A percentile compares a stretch with the other conserved stretches of the same genome.
Conservation (phyloP, 1,139 yeast genomes). For the Saccharomycopsis hybrid region DNA sequence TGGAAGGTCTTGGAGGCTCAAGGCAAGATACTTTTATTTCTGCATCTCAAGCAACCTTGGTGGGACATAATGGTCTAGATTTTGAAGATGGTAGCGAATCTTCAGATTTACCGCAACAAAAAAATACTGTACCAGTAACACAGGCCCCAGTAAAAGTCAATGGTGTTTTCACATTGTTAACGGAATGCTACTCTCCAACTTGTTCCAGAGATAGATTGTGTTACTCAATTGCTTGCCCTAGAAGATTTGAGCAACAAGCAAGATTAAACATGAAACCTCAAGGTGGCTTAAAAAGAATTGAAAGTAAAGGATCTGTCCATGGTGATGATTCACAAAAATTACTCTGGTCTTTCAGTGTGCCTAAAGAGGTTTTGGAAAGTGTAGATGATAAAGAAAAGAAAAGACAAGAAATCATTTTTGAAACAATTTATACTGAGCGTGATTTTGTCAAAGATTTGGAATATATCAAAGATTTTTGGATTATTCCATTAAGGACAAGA, state of each 20-base stretch:
- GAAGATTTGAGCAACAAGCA: constrained; percentile 93
- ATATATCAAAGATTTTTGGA: constrained; percentile 89
- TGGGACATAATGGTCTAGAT: constrained; percentile 18
- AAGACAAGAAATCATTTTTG: constrained; percentile 93
- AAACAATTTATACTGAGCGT: constrained; percentile 87
- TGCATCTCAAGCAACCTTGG: constrained; percentile 8
- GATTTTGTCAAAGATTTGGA: constrained; percentile 94
- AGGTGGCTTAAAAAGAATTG: constrained; percentile 81
- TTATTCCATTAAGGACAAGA: constrained; percentile 79
- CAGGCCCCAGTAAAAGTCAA: constrained; percentile 38
- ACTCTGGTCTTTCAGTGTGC: constrained; percentile 91
- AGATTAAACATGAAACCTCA: constrained; percentile 82
- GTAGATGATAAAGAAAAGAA: constrained; percentile 82
- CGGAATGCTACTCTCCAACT: constrained; percentile 96
- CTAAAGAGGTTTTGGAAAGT: constrained; percentile 69
- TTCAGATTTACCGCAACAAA: constrained; percentile 22
- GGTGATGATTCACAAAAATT: constrained; percentile 79
- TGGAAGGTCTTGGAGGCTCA: constrained; percentile 22
- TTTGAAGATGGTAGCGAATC: constrained; percentile 3
- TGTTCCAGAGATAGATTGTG: constrained; percentile 85
- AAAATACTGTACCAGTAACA: constrained; percentile 3
- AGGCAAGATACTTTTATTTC: constrained; percentile 14
- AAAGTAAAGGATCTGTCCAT: constrained; percentile 68
- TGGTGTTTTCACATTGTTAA: constrained; percentile 87
- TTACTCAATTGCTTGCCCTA: constrained; percentile 96